A percentile compares a stretch with the other conserved stretches of the same genome.
phyloP scores from a whole-genome alignment of 805 yeast genomes.

The Scheffersomyces stipitis region DNA sequence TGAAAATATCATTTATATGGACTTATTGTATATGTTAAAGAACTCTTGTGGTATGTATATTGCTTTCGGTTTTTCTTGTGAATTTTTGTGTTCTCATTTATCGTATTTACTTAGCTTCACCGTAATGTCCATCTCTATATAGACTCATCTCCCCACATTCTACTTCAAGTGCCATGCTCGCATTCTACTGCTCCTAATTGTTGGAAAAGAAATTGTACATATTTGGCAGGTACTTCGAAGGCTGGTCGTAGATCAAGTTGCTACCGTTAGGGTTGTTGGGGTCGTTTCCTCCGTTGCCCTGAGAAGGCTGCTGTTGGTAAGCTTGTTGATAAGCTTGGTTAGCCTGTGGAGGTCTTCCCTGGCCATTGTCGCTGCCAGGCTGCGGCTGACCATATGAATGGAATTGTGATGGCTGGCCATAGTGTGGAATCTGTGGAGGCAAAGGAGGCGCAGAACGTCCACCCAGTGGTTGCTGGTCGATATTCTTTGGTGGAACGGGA shows the following conservation, averaged over 20 bases:
- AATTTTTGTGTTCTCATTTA: too few species aligned
- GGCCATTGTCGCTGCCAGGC: not conserved
- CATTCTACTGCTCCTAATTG: too few species aligned
- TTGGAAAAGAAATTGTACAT: slow-evolving; percentile 45
- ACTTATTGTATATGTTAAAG: too few species aligned
- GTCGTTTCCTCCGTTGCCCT: slow-evolving; percentile 1
- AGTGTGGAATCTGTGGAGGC: not conserved
- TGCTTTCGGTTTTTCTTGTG: too few species aligned
- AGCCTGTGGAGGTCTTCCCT: not conserved
- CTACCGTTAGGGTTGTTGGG: not conserved
- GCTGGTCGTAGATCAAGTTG: slow-evolving; percentile 30
- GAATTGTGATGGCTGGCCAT: not conserved
- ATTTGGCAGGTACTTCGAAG: slow-evolving; percentile 48
- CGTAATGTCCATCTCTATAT: too few species aligned
- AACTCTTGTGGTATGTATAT: too few species aligned
- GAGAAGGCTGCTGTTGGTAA: not conserved
- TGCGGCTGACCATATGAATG: not conserved
- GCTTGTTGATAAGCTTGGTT: not conserved
- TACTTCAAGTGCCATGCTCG: too few species aligned
- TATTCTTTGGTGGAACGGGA: not conserved
- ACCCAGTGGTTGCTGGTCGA: not conserved
- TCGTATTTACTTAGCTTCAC: too few species aligned
- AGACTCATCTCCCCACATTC: too few species aligned
- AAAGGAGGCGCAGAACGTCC: too few species aligned
- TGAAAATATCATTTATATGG: too few species aligned